Evolutionary conservation across 495 filamentous ascomycete genomes (phyloP).

Genomic region (Tetracladium marchalianum): DNA sequence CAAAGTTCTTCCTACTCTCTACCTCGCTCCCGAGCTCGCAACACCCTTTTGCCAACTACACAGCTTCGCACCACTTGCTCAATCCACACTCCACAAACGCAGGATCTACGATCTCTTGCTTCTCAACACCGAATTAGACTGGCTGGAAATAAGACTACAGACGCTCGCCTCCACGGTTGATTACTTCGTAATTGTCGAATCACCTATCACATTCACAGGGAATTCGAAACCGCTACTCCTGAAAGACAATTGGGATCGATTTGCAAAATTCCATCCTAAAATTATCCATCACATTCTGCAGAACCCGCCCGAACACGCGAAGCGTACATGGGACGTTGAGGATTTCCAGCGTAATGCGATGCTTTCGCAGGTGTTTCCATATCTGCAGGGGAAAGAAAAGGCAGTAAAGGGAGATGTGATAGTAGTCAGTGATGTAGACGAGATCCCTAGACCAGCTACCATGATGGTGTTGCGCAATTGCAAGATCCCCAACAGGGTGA

Average conservation of each 20-base stretch:
- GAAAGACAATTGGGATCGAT: constrained; percentile 27
- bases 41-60: too few relatives aligned
- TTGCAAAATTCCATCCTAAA: constrained; percentile 27
- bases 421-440: constrained; percentile 32
- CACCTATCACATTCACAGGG: constrained; percentile 32
- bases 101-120: constrained; percentile 36
- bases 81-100: constrained; percentile 6
- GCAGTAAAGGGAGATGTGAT: constrained; percentile 24
- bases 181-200: constrained; percentile 41
- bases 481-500: constrained; percentile 25
- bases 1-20: too few relatives aligned
- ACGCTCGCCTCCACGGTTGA: constrained; percentile 28
- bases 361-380: constrained; percentile 24
- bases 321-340: constrained; percentile 26
- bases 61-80: too few relatives aligned
- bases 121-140: constrained; percentile 34
- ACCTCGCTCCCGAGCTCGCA: too few relatives aligned
- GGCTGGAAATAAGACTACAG: constrained; percentile 35
- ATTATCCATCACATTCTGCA: constrained; percentile 30
- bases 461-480: constrained; percentile 33
- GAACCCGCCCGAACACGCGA: constrained; percentile 18
- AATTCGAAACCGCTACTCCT: constrained; percentile 28
- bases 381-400: constrained; percentile 18
- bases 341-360: constrained; percentile 28
- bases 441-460: constrained; percentile 27